Conservation (phyloP, 2,329 filamentous ascomycete genomes). For the Pleurostoma richardsiae region DNA sequence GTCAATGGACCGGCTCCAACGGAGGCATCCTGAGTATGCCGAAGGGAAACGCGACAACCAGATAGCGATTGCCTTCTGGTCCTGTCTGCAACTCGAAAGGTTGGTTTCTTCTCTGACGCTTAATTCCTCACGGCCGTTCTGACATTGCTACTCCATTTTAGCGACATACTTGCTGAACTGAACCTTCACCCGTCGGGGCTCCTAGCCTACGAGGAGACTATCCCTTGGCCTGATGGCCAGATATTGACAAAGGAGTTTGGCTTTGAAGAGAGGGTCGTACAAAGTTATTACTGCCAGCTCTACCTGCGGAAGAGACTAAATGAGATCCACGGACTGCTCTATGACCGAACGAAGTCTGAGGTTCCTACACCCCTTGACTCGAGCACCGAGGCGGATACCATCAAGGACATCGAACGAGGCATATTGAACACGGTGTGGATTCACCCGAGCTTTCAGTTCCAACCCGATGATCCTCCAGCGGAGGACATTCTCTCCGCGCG, state of each 20-base stretch:
- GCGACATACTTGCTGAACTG: conserved; percentile 88
- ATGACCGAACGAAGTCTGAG: conserved; percentile 33
- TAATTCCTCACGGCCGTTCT: conserved; percentile 11
- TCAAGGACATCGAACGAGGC: no score
- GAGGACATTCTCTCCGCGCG: conserved; percentile 75
- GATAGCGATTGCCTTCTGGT: conserved; percentile 80
- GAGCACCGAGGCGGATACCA: background rate
- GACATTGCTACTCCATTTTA: conserved; percentile 21
- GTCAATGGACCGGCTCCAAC: conserved; percentile 39
- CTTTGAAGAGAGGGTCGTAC: conserved; percentile 42
- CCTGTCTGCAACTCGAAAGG: conserved; percentile 88
- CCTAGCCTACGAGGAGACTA: conserved; percentile 55
- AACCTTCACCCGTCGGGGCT: conserved; percentile 56
- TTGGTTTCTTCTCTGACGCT: conserved; percentile 25
- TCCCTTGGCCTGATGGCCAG: conserved; percentile 60
- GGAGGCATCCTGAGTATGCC: conserved; percentile 21
- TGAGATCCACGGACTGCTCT: conserved; percentile 53
- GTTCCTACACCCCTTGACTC: conserved; percentile 4
- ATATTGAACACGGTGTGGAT: no score
- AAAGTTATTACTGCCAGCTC: conserved; percentile 59
- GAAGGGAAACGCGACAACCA: conserved; percentile 48
- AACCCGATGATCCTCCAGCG: conserved; percentile 66
- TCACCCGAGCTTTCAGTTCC: conserved; percentile 44
- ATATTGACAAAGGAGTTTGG: conserved; percentile 35
- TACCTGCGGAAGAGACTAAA: conserved; percentile 62